Conservation (phyloP, 2,329 filamentous ascomycete species). For the Fusarium cyanostomum region DNA sequence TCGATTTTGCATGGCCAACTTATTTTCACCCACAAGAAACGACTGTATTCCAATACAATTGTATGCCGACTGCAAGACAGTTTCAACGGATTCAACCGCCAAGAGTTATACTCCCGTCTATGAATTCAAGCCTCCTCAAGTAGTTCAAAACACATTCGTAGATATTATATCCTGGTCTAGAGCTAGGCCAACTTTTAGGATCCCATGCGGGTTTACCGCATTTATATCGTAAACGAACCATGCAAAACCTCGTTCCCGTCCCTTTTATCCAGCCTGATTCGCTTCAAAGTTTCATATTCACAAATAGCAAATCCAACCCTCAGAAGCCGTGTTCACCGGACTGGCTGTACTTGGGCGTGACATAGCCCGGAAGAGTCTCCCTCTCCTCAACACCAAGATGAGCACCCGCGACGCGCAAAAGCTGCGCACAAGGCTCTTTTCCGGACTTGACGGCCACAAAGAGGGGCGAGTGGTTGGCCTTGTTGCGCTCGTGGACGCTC, state of each 20-base stretch:
- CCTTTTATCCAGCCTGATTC: conserved; percentile 8
- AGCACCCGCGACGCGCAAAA: conserved; percentile 68
- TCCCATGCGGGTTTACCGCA: not conserved
- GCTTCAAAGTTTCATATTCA: conserved; percentile 2
- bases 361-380: conserved; percentile 43
- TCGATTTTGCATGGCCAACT: too few relatives aligned
- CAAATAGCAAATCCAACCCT: not conserved
- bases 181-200: not conserved
- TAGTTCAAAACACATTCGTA: not conserved
- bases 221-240: not conserved
- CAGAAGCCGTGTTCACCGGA: conserved; percentile 13
- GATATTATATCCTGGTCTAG: not conserved
- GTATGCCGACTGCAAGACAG: too few relatives aligned
- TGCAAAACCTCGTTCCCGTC: conserved; percentile 8
- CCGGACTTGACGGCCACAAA: conserved; percentile 70
- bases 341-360: conserved; percentile 34
- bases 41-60: too few relatives aligned
- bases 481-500: conserved; percentile 73
- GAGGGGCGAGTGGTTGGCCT: conserved; percentile 72
- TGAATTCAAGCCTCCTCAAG: too few relatives aligned
- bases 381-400: conserved; percentile 60
- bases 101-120: too few relatives aligned
- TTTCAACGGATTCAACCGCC: too few relatives aligned
- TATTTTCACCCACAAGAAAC: too few relatives aligned
- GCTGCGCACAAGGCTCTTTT: conserved; percentile 60